phyloP scores from a whole-genome alignment of 1,284 basidiomycete genomes.

The Leccinum pseudoinsigne region DNA sequence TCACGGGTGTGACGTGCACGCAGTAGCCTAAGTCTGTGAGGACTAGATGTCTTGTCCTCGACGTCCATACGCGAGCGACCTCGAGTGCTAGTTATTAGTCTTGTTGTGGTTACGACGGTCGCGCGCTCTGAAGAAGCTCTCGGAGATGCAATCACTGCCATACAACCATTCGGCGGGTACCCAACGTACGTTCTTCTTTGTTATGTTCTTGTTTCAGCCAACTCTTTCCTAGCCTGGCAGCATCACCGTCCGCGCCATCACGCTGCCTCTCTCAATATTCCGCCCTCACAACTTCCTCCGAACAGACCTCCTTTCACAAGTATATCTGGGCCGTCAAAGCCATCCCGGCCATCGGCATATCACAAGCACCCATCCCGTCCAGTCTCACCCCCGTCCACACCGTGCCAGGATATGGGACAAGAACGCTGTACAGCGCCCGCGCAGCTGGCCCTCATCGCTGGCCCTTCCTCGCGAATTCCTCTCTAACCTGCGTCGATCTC shows the following conservation, averaged over 20 bases:
- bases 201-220: not conserved
- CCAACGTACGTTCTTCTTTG: not conserved
- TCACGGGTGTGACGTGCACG: not conserved
- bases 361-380: constrained; percentile 22
- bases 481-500: constrained; percentile 34
- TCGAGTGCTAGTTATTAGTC: not conserved
- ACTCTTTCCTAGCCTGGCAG: constrained; percentile 21
- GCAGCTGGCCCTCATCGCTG: constrained; percentile 14
- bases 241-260: constrained; percentile 16
- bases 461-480: constrained; percentile 25
- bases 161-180: constrained; percentile 32
- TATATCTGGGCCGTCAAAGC: constrained; percentile 14
- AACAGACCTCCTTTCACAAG: constrained; percentile 25
- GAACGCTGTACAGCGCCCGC: constrained; percentile 10
- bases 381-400: constrained; percentile 28
- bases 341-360: not conserved
- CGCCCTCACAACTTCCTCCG: constrained; percentile 15
- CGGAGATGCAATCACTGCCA: not conserved
- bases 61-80: not conserved
- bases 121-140: not conserved
- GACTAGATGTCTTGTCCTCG: not conserved
- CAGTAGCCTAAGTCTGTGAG: not conserved
- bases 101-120: not conserved
- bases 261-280: constrained; percentile 23
- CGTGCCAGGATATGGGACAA: constrained; percentile 29